Conservation (phyloP, 2,329 filamentous ascomycete species). For the Paracorniculantispora psalliotae region DNA sequence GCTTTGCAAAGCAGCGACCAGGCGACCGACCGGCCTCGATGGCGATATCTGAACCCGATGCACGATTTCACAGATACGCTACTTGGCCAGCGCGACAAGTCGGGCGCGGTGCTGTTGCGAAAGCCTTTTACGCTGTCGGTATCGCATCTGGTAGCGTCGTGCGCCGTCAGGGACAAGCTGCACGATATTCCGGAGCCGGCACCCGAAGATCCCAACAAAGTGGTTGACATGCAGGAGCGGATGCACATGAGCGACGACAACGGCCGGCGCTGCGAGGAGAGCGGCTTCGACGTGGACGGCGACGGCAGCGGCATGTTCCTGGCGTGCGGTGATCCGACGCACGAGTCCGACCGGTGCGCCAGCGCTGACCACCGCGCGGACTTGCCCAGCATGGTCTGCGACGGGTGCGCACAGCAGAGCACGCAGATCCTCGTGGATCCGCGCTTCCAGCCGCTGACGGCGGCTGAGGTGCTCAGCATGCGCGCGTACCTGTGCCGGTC, state of each 20-base stretch:
- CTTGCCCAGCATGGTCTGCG: constrained; percentile 17
- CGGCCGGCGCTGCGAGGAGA: background rate
- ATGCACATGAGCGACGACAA: too few relatives aligned
- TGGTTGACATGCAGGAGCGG: background rate
- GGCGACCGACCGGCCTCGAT: background rate
- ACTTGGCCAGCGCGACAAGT: background rate
- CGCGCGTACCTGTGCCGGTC: constrained; percentile 32
- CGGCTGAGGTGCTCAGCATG: constrained; percentile 26
- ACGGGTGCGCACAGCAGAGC: constrained; percentile 23
- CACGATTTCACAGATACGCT: background rate
- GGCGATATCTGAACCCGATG: background rate
- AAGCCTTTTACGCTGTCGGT: background rate
- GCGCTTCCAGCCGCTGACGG: constrained; percentile 13
- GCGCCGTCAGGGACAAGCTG: background rate
- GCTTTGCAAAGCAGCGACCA: background rate
- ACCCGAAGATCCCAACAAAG: background rate
- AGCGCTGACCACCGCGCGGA: background rate
- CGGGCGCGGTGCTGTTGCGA: background rate
- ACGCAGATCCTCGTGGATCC: constrained; percentile 17
- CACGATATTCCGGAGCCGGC: background rate
- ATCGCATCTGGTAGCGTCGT: background rate
- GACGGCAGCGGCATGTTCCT: background rate
- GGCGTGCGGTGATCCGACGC: background rate
- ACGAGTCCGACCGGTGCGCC: background rate
- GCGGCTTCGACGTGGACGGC: background rate